Conservation (phyloP, 1,284 basidiomycete genomes). For the Agroathelia rolfsii region DNA sequence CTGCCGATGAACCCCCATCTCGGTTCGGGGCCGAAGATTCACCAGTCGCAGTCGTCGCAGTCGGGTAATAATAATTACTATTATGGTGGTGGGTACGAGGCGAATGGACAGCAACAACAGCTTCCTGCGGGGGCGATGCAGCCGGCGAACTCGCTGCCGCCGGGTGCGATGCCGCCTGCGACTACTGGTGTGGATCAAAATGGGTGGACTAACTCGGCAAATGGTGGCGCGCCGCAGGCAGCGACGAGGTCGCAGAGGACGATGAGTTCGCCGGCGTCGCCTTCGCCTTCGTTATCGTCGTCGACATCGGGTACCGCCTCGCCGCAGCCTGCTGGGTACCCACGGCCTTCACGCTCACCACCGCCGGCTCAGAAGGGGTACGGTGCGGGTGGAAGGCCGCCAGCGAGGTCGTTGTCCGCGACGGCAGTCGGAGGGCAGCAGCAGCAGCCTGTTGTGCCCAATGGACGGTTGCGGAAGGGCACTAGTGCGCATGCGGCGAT, state of each 20-base stretch:
- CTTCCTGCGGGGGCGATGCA: slow-evolving; percentile 11
- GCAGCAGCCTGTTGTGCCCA: slow-evolving; percentile 28
- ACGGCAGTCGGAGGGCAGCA: slow-evolving; percentile 40
- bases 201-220: slow-evolving; percentile 7
- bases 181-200: slow-evolving; percentile 5
- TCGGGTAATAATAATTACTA: slow-evolving; percentile 13
- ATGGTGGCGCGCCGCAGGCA: too few species aligned
- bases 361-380: slow-evolving; percentile 27
- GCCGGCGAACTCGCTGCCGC: slow-evolving; percentile 8
- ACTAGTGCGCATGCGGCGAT: slow-evolving; percentile 51
- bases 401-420: slow-evolving; percentile 59
- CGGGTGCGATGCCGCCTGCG: slow-evolving; percentile 10
- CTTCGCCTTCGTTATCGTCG: slow-evolving; percentile 12
- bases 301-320: slow-evolving; percentile 13
- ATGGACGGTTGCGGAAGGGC: slow-evolving; percentile 54
- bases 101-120: slow-evolving; percentile 14
- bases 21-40: slow-evolving; percentile 15
- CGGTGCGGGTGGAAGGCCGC: slow-evolving; percentile 26
- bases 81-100: slow-evolving; percentile 8
- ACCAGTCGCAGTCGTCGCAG: slow-evolving; percentile 20
- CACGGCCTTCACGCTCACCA: slow-evolving; percentile 26
- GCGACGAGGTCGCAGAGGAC: too few species aligned
- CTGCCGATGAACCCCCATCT: slow-evolving; percentile 20
- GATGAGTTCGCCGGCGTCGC: slow-evolving; percentile 9
- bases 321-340: slow-evolving; percentile 10